A percentile compares a stretch with the other conserved stretches of the same genome.
phyloP scores from a whole-genome alignment of 1,139 yeast species.

The Lodderomyces elongisporus region DNA sequence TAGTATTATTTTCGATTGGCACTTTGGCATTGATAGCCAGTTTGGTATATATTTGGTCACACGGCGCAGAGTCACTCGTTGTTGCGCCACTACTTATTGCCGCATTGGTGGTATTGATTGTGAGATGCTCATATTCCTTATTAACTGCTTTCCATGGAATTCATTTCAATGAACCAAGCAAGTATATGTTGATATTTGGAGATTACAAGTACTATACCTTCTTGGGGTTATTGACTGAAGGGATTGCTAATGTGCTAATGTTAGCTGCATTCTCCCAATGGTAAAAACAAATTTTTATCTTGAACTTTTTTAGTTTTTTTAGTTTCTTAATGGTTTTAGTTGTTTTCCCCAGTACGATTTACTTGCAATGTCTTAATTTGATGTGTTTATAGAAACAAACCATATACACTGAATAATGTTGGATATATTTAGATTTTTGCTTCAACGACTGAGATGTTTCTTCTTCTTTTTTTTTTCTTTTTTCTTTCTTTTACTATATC shows the following conservation, averaged over 20 bases:
- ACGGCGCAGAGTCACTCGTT: conserved; percentile 1
- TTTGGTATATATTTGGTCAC: conserved; percentile 3
- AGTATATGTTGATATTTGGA: conserved; percentile 12
- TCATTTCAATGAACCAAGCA: conserved; percentile 8
- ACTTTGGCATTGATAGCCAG: conserved; percentile 7
- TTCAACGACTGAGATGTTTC: too few species aligned
- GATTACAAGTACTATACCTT: conserved; percentile 10
- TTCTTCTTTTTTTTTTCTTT: too few species aligned
- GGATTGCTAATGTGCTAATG: conserved; percentile 6
- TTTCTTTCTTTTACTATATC: too few species aligned
- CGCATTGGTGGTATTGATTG: conserved; percentile 8
- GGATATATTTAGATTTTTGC: too few species aligned
- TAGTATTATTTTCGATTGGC: conserved; percentile 10
- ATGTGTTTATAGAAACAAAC: too few species aligned
- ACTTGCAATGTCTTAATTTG: too few species aligned
- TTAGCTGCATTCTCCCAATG: conserved; percentile 4
- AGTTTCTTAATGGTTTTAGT: too few species aligned
- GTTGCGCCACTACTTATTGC: conserved; percentile 8
- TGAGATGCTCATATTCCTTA: conserved; percentile 12
- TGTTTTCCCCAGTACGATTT: too few species aligned
- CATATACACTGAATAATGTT: too few species aligned
- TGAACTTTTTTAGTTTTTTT: too few species aligned
- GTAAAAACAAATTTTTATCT: too few species aligned
- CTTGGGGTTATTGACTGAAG: conserved; percentile 10
- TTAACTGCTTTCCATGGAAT: conserved; percentile 11